Percentiles rank a stretch among this genome's conserved stretches.
Conservation (phyloP, 1,284 basidiomycete genomes). For the Cutaneotrichosporon mucoides region DNA sequence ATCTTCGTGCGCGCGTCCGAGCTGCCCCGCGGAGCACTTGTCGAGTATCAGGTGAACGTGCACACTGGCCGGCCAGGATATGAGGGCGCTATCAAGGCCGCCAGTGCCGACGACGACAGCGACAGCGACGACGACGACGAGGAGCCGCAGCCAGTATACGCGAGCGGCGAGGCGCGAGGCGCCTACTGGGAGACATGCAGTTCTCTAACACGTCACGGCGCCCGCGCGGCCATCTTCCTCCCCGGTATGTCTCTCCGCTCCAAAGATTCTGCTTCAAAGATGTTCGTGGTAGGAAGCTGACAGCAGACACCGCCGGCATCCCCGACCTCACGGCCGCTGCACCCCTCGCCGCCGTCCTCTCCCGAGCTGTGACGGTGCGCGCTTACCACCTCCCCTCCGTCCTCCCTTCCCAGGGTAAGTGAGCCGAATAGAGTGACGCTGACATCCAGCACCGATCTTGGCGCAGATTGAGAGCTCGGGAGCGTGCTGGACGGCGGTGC, state of each 20-base stretch:
- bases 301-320: background rate
- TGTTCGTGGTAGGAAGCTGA: background rate
- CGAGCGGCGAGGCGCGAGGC: background rate
- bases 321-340: background rate
- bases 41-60: constrained; percentile 53
- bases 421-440: background rate
- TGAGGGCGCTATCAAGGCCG: background rate
- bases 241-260: constrained; percentile 13
- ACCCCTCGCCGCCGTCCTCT: constrained; percentile 6
- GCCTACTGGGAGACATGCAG: constrained; percentile 26
- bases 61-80: constrained; percentile 40
- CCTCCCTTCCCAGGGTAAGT: background rate
- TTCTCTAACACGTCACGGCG: constrained; percentile 17
- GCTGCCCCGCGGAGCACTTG: constrained; percentile 67
- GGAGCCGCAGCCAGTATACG: constrained; percentile 4
- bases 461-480: background rate
- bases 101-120: constrained; percentile 5
- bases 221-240: constrained; percentile 25
- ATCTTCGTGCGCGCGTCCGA: constrained; percentile 65
- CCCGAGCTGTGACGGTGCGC: constrained; percentile 20
- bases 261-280: background rate
- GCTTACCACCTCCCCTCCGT: constrained; percentile 23
- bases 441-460: constrained; percentile 3
- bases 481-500: constrained; percentile 6
- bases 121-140: constrained; percentile 25